A percentile compares a stretch with the other conserved stretches of the same genome.
phyloP scores from a whole-genome alignment of 2,329 filamentous ascomycete genomes.

The Macrophomina phaseolina region DNA sequence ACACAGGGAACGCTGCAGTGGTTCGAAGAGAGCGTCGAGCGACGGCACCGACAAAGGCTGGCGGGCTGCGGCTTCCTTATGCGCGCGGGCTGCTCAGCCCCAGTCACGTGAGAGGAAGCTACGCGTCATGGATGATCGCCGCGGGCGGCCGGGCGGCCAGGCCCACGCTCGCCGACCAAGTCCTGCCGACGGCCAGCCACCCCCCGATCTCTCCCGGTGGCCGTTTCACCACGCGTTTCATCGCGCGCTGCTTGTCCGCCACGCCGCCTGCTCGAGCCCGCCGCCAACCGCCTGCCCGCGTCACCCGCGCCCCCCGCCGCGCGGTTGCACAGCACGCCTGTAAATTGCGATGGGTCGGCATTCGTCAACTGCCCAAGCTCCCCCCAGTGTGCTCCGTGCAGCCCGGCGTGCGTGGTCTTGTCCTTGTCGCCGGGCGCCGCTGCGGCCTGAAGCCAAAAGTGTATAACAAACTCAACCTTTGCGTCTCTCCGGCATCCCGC shows the following conservation, averaged over 20 bases:
- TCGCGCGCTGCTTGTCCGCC: not conserved
- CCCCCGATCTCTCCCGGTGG: not conserved
- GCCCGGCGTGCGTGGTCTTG: constrained; percentile 18
- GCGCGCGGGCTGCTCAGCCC: constrained; percentile 16
- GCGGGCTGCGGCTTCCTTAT: constrained; percentile 17
- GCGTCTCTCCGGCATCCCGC: constrained; percentile 6
- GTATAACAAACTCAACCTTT: constrained; percentile 2
- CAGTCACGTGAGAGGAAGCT: constrained; percentile 9
- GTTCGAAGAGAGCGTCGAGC: constrained; percentile 15
- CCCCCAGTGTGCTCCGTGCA: constrained; percentile 3
- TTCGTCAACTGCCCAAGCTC: not conserved
- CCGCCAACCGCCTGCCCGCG: not conserved
- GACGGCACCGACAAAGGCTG: constrained; percentile 13
- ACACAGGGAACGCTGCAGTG: not conserved
- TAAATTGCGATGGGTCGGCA: constrained; percentile 22
- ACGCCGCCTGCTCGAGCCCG: not conserved
- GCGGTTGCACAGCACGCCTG: not conserved
- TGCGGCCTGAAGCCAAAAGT: constrained; percentile 1
- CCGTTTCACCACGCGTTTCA: constrained; percentile 21
- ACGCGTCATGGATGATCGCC: constrained; percentile 24
- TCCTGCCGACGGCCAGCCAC: not conserved
- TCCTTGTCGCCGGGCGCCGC: constrained; percentile 19
- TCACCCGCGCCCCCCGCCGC: not conserved
- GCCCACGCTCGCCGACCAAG: not conserved
- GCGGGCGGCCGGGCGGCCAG: not conserved